Percentiles rank a stretch among this genome's conserved stretches.
Evolutionary conservation across 306 rosid species (phyloP).

Genomic region (Malus sylvestris): DNA sequence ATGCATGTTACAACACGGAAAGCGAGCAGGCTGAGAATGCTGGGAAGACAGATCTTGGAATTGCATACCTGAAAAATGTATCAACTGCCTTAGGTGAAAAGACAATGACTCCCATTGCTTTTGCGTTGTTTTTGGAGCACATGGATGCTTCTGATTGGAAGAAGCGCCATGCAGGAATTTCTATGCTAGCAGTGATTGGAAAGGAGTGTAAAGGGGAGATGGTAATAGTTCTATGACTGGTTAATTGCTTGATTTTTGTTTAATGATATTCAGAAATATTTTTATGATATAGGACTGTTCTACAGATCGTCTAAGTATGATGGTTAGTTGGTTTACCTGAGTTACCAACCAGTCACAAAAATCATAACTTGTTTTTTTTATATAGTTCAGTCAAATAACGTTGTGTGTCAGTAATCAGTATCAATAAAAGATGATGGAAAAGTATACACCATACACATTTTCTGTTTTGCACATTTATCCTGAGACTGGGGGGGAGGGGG

Average conservation of each 20-base stretch:
- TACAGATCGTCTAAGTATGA: background rate
- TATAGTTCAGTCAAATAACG: too few relatives aligned
- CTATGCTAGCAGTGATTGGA: slow-evolving; percentile 5
- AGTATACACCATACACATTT: too few relatives aligned
- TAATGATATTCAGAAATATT: background rate
- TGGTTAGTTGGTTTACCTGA: too few relatives aligned
- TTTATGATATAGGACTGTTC: background rate
- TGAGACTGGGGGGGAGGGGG: too few relatives aligned
- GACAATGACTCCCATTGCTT: background rate
- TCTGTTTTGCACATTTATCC: too few relatives aligned
- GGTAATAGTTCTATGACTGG: background rate
- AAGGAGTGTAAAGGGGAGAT: background rate
- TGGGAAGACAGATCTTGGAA: background rate
- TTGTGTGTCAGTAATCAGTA: too few relatives aligned
- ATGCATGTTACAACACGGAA: background rate
- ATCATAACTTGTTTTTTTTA: too few relatives aligned
- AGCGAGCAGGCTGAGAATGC: background rate
- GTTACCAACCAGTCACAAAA: too few relatives aligned
- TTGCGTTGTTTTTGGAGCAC: background rate
- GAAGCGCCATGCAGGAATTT: slow-evolving; percentile 9
- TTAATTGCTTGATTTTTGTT: background rate
- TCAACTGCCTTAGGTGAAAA: slow-evolving; percentile 6
- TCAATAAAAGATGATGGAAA: too few relatives aligned
- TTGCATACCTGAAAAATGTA: background rate
- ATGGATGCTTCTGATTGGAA: slow-evolving; percentile 5